Percentiles rank a stretch among this genome's conserved stretches.
phyloP scores from a whole-genome alignment of 805 yeast species.

The Kuraishia molischiana region DNA sequence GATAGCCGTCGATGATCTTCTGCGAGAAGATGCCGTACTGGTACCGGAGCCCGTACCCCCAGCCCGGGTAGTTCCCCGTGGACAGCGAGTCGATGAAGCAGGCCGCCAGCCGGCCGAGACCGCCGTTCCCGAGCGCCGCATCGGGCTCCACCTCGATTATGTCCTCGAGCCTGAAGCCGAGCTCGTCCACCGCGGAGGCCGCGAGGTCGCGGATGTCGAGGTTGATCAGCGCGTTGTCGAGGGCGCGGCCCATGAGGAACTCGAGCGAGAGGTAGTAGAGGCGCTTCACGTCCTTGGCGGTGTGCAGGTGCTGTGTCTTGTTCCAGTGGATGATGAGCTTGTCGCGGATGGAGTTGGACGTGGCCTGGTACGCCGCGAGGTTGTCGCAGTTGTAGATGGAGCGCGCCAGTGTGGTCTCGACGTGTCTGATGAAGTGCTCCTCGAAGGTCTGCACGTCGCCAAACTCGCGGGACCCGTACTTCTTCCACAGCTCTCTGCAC shows the following conservation, averaged over 20 bases:
- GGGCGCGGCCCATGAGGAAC: slow-evolving; percentile 89
- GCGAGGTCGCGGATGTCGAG: slow-evolving; percentile 57
- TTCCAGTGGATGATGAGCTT: slow-evolving; percentile 82
- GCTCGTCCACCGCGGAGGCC: slow-evolving; percentile 44
- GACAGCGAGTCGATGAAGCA: slow-evolving; percentile 87
- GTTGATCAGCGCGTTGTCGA: slow-evolving; percentile 89
- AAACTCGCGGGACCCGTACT: slow-evolving; percentile 47
- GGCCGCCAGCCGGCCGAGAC: slow-evolving; percentile 89
- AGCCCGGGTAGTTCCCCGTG: slow-evolving; percentile 80
- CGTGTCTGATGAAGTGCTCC: slow-evolving; percentile 66
- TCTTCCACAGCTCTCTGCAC: slow-evolving; percentile 71
- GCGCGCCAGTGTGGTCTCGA: slow-evolving; percentile 86
- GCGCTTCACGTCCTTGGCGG: slow-evolving; percentile 74
- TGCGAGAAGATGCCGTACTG: slow-evolving; percentile 92
- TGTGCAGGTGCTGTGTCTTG: slow-evolving; percentile 84
- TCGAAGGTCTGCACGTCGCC: slow-evolving; percentile 49
- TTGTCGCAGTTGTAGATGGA: slow-evolving; percentile 88
- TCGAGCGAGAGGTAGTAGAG: slow-evolving; percentile 82
- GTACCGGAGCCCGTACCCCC: slow-evolving; percentile 95
- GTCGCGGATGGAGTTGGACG: slow-evolving; percentile 72
- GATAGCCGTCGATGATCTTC: slow-evolving; percentile 83
- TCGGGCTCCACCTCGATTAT: slow-evolving; percentile 81
- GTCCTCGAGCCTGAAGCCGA: slow-evolving; percentile 86
- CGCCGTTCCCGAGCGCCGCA: slow-evolving; percentile 94
- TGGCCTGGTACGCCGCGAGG: slow-evolving; percentile 87